Conservation (phyloP, 139 green algal species). For the Chlamydomonas sp. region DNA sequence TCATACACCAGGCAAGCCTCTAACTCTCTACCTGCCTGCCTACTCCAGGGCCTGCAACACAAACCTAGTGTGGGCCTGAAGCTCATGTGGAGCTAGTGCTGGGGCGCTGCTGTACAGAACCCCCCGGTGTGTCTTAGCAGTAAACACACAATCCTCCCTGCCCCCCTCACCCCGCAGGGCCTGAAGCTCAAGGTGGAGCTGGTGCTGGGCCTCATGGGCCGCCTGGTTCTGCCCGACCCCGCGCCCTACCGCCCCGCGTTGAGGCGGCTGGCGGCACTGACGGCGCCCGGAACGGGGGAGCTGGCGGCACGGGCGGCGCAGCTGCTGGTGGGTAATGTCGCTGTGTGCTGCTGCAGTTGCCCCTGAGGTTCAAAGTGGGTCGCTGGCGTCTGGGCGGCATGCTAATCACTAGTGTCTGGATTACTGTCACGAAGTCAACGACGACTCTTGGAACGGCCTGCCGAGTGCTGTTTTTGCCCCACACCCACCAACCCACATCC, state of each 20-base stretch:
- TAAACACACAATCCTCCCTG: not conserved
- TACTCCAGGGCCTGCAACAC: no score
- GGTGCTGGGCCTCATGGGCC: conserved; percentile 78
- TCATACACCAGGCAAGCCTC: no score
- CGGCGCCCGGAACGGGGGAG: conserved; percentile 58
- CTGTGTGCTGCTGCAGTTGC: no score
- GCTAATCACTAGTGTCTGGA: not conserved
- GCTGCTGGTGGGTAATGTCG: conserved; percentile 64
- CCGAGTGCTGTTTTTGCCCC: not conserved
- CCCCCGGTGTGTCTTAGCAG: no score
- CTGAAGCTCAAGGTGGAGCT: conserved; percentile 79
- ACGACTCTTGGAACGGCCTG: not conserved
- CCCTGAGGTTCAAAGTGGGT: no score
- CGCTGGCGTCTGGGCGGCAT: not conserved
- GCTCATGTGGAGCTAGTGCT: no score
- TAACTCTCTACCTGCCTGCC: no score
- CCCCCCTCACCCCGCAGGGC: conserved; percentile 75
- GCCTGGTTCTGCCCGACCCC: conserved; percentile 81
- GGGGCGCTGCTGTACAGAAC: no score
- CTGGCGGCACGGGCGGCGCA: conserved; percentile 64
- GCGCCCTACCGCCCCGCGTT: conserved; percentile 80
- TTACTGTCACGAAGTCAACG: not conserved
- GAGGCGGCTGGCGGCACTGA: conserved; percentile 82
- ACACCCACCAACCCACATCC: conserved; percentile 7
- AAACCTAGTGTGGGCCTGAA: no score